These are phyloP conservation scores for Mediolabrus comicus DNA, from an alignment of 108 stramenopile species.

Conservation along the genomic window DNA sequence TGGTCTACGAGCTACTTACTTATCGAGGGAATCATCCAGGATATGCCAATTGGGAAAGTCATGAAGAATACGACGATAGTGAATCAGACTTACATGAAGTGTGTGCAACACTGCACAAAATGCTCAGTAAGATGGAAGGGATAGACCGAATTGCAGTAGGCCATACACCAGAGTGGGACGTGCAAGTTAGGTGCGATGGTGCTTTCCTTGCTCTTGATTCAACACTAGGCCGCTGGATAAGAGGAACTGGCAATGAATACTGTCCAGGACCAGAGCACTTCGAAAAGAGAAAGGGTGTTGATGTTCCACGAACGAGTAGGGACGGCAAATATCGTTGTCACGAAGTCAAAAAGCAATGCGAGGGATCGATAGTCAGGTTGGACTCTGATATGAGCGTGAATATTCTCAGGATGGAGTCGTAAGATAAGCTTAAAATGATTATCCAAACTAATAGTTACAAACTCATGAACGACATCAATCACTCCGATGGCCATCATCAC, in stretches of 20 bases:
- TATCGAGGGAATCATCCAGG: conserved; percentile 68
- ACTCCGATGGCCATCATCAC: no score
- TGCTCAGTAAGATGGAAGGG: conserved; percentile 34
- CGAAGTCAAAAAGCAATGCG: conserved; percentile 25
- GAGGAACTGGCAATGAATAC: conserved; percentile 58
- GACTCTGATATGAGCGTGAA: conserved; percentile 42
- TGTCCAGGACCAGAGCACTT: conserved; percentile 53
- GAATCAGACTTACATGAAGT: conserved; percentile 22
- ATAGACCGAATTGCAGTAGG: conserved; percentile 58
- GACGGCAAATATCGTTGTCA: conserved; percentile 42
- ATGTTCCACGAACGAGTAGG: conserved; percentile 23
- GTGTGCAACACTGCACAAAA: conserved; percentile 13
- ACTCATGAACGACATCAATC: no score
- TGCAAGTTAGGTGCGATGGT: conserved; percentile 45
- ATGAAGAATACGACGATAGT: conserved; percentile 26
- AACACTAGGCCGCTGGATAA: conserved; percentile 59
- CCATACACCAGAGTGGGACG: conserved; percentile 52
- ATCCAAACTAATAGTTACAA: no score
- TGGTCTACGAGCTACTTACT: conserved; percentile 54
- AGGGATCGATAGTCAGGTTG: conserved; percentile 36
- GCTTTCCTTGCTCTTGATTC: conserved; percentile 62
- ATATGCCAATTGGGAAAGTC: conserved; percentile 39
- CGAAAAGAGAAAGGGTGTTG: conserved; percentile 13
- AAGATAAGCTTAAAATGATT: neutral
- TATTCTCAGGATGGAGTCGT: conserved; percentile 22